A percentile compares a stretch with the other conserved stretches of the same genome.
Conservation (phyloP, 2,329 filamentous ascomycete species). For the Neoarthrinium moseri region DNA sequence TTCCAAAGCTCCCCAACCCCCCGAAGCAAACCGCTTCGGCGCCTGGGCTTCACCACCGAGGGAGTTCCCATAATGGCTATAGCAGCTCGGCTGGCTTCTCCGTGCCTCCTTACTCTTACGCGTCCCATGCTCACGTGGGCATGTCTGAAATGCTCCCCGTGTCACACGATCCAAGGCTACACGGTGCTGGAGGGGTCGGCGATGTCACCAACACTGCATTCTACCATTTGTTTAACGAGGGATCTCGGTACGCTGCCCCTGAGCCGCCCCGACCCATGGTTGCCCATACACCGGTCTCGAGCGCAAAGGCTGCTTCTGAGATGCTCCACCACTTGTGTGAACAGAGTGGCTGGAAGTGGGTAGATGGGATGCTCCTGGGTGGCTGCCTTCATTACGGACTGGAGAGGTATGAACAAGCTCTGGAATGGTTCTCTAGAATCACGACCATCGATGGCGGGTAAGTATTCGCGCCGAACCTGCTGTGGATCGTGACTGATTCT, state of each 20-base stretch:
- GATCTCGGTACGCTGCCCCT: constrained; percentile 14
- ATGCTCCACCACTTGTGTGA: constrained; percentile 74
- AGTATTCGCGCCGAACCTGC: constrained; percentile 20
- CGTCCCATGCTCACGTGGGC: neutral
- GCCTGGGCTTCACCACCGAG: constrained; percentile 16
- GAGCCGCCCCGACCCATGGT: constrained; percentile 19
- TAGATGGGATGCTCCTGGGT: constrained; percentile 87
- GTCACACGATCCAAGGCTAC: constrained; percentile 1
- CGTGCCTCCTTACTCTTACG: constrained; percentile 4
- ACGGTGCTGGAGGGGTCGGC: constrained; percentile 14
- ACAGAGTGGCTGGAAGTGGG: constrained; percentile 82
- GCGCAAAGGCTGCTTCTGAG: constrained; percentile 67
- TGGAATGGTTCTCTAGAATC: constrained; percentile 71
- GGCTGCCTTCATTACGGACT: constrained; percentile 91
- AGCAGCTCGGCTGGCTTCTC: constrained; percentile 9
- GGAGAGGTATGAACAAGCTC: constrained; percentile 75
- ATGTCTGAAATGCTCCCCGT: neutral
- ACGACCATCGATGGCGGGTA: constrained; percentile 55
- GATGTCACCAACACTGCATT: constrained; percentile 17
- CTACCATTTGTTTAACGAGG: constrained; percentile 24
- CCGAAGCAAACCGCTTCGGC: constrained; percentile 15
- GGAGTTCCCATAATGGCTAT: constrained; percentile 11
- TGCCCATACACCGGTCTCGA: constrained; percentile 43
- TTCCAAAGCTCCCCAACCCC: constrained; percentile 49
- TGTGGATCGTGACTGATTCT: neutral